Evolutionary conservation across 345 rosid species (phyloP).

Genomic region (Eucalyptus pauciflora): DNA sequence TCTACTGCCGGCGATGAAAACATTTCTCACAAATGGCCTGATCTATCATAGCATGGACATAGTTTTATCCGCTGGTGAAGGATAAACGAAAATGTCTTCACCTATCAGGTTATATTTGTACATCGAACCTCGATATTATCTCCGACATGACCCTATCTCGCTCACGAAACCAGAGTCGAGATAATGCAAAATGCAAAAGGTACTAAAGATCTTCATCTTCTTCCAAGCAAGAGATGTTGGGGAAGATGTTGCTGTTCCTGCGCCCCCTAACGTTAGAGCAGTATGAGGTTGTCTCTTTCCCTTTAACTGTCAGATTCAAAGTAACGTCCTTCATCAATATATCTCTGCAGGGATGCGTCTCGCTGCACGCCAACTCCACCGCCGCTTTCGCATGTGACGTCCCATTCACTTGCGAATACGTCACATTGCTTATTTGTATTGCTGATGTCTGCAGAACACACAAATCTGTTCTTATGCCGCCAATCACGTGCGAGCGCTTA

Average conservation of each 20-base stretch:
- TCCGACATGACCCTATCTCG: background rate
- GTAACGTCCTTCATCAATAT: slow-evolving; percentile 17
- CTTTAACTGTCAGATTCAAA: background rate
- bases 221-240: slow-evolving; percentile 15
- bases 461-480: background rate
- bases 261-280: slow-evolving; percentile 26
- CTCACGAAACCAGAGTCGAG: background rate
- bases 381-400: slow-evolving; percentile 7
- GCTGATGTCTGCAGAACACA: slow-evolving; percentile 19
- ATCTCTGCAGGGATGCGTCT: slow-evolving; percentile 16
- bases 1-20: background rate
- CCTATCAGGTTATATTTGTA: background rate
- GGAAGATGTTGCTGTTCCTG: slow-evolving; percentile 7
- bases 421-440: slow-evolving; percentile 17
- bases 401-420: slow-evolving; percentile 11
- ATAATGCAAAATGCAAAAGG: background rate
- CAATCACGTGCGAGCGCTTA: background rate
- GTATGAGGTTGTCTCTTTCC: background rate
- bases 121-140: background rate
- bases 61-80: background rate
- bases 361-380: slow-evolving; percentile 21
- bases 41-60: background rate
- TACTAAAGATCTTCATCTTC: background rate
- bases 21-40: background rate
- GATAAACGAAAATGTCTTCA: background rate